Percentiles rank a stretch among this genome's conserved stretches.
Conservation (phyloP, 176 grass and related monocot species). For the barley (Hordeum vulgare) region MorexV3_pseudomolecules_assembly NC_058520.1:602223758-602224257, state of each 20-base stretch:
- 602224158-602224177: background rate
- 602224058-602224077: constrained; percentile 63
- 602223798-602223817: constrained; percentile 2
- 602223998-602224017: constrained; percentile 19
- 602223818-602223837: background rate
- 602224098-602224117: background rate
- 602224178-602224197: background rate
- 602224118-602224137: background rate
- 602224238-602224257: background rate
- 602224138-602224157: background rate
- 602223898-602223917: constrained; percentile 73
- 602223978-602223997: background rate
- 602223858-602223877: background rate
- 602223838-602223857: background rate
- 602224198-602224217: background rate
- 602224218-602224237: background rate
- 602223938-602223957: constrained; percentile 42
- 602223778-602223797: constrained; percentile 91
- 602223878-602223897: constrained; percentile 69
- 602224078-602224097: background rate
- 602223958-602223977: background rate
- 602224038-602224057: constrained; percentile 68
- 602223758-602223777: constrained; percentile 81
- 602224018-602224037: constrained; percentile 83
- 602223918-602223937: constrained; percentile 89